phyloP scores from a whole-genome alignment of 1,139 yeast species.

The Diutina pseudorugosa region DNA sequence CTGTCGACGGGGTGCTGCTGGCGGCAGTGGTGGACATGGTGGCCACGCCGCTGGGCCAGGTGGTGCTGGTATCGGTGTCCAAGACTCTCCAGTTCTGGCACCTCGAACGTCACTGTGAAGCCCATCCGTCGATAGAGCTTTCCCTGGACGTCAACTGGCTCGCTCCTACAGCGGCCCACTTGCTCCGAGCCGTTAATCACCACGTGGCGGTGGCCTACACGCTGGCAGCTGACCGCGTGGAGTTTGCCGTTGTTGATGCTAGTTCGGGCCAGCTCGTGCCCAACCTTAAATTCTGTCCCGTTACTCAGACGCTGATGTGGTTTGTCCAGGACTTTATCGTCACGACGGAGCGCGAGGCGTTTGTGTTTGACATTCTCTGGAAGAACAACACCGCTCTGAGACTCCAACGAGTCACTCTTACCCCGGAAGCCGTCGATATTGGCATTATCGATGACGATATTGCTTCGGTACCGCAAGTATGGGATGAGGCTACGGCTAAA shows the following conservation, averaged over 20 bases:
- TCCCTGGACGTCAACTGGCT: slow-evolving; percentile 15
- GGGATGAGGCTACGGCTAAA: background rate
- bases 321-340: slow-evolving; percentile 1
- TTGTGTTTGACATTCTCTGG: background rate
- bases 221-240: slow-evolving; percentile 12
- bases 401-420: background rate
- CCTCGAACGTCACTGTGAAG: slow-evolving; percentile 19
- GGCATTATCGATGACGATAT: background rate
- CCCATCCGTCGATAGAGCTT: slow-evolving; percentile 10
- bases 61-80: slow-evolving; percentile 27
- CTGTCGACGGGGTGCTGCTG: slow-evolving; percentile 6
- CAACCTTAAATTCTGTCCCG: background rate
- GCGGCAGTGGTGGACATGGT: background rate
- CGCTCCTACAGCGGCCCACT: slow-evolving; percentile 20
- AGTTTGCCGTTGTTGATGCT: slow-evolving; percentile 13
- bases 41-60: background rate
- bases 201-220: slow-evolving; percentile 5
- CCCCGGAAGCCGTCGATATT: background rate
- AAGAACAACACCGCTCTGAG: background rate
- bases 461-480: background rate
- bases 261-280: background rate
- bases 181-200: slow-evolving; percentile 13
- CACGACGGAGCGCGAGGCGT: background rate
- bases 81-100: slow-evolving; percentile 49
- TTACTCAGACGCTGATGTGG: background rate